phyloP scores from a whole-genome alignment of 768 basidiomycete species.

The Pisolithus tinctorius region DNA sequence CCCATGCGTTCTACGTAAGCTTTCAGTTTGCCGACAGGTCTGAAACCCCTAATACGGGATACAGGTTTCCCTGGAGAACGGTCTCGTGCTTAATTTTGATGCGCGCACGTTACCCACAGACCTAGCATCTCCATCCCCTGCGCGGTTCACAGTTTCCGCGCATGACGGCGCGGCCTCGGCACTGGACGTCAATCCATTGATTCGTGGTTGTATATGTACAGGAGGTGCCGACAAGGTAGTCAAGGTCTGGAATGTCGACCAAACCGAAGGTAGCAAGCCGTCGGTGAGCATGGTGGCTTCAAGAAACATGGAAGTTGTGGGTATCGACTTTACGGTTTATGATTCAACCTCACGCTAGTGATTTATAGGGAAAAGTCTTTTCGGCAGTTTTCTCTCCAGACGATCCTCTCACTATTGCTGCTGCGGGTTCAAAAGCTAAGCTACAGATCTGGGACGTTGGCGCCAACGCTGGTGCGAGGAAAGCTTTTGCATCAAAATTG shows the following conservation, averaged over 20 bases:
- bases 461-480: slow-evolving; percentile 73
- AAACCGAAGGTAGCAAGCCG: slow-evolving; percentile 52
- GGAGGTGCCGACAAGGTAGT: slow-evolving; percentile 94
- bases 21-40: not conserved
- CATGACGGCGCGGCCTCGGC: slow-evolving; percentile 89
- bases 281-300: slow-evolving; percentile 81
- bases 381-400: slow-evolving; percentile 89
- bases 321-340: slow-evolving; percentile 19
- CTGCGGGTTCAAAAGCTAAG: slow-evolving; percentile 90
- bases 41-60: not conserved
- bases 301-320: slow-evolving; percentile 85
- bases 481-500: slow-evolving; percentile 76
- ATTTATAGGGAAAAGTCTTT: slow-evolving; percentile 87
- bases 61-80: slow-evolving; percentile 92
- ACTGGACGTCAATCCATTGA: slow-evolving; percentile 84
- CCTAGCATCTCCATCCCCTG: slow-evolving; percentile 54
- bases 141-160: slow-evolving; percentile 84
- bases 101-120: slow-evolving; percentile 74
- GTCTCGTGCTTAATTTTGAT: slow-evolving; percentile 88
- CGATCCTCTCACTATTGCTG: slow-evolving; percentile 87
- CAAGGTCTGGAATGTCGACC: slow-evolving; percentile 93
- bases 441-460: slow-evolving; percentile 95
- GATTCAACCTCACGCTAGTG: not conserved
- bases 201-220: slow-evolving; percentile 86
- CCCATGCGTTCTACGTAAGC: slow-evolving; percentile 78